phyloP scores from a whole-genome alignment of 1,139 yeast species.

The Geotrichum histeridarum region DNA sequence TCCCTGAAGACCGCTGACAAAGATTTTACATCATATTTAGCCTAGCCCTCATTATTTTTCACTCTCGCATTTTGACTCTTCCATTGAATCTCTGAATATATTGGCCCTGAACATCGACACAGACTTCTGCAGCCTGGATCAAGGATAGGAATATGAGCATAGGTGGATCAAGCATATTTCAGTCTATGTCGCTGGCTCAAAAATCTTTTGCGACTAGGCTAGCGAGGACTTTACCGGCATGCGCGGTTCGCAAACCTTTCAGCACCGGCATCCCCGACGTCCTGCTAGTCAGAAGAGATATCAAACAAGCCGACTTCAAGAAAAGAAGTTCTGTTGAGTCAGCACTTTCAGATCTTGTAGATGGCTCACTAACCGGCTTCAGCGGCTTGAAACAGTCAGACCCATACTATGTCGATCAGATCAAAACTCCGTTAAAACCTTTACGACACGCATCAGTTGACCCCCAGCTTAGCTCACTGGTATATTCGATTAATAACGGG shows the following conservation, averaged over 20 bases:
- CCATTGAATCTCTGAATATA: background rate
- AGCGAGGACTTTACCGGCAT: too few relatives aligned
- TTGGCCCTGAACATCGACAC: too few relatives aligned
- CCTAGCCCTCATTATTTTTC: constrained; percentile 2
- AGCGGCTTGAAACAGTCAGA: background rate
- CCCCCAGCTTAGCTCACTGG: background rate
- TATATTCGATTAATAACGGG: background rate
- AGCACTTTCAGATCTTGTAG: background rate
- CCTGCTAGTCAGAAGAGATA: background rate
- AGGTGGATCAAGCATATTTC: background rate
- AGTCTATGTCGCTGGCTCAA: background rate
- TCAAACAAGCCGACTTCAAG: constrained; percentile 25
- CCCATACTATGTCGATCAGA: background rate
- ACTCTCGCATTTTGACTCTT: background rate
- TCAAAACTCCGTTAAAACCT: background rate
- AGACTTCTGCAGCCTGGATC: too few relatives aligned
- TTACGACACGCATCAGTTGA: background rate
- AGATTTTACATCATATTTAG: background rate
- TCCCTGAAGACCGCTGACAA: too few relatives aligned
- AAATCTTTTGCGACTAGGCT: background rate
- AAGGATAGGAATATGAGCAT: background rate
- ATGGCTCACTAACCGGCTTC: background rate
- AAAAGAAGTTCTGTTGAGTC: background rate
- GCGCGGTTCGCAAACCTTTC: too few relatives aligned
- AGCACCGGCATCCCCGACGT: too few relatives aligned